Evolutionary conservation across 192 early-diverging fungal genomes (phyloP).

Genomic region (Lobosporangium transversale): DNA sequence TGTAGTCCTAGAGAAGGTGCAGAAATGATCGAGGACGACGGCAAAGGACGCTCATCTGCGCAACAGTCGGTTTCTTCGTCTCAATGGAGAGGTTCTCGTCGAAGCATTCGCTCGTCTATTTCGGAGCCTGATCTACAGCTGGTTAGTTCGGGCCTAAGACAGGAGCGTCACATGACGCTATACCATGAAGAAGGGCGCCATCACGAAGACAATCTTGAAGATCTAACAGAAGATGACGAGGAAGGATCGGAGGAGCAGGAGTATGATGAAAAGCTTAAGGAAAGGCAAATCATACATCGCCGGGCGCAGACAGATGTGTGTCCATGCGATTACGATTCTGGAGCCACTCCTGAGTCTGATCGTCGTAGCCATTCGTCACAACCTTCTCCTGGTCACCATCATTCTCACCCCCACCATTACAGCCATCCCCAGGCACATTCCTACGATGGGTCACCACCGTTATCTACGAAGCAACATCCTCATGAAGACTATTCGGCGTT

Average conservation of each 20-base stretch:
- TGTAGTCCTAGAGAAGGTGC: neutral
- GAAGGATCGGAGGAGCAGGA: slow-evolving; percentile 3
- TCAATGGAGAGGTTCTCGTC: slow-evolving; percentile 10
- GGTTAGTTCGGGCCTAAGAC: neutral
- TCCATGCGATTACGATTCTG: neutral
- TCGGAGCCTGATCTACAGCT: slow-evolving; percentile 22
- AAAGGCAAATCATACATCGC: neutral
- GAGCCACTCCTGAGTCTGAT: no score
- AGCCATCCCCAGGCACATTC: slow-evolving; percentile 8
- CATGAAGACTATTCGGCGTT: no score
- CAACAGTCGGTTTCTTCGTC: no score
- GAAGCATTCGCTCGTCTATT: slow-evolving; percentile 14
- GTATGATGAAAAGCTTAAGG: neutral
- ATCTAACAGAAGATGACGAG: neutral
- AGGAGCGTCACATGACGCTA: neutral
- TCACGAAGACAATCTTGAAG: neutral
- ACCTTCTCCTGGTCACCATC: no score
- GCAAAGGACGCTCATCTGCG: no score
- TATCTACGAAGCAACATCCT: no score
- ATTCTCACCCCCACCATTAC: slow-evolving; percentile 2
- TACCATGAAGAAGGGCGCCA: neutral
- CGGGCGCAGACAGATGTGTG: neutral
- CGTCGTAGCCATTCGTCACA: no score
- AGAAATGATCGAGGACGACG: no score
- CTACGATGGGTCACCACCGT: neutral